Evolutionary conservation across 1,139 yeast species (phyloP).

Genomic region (Magnusiomyces suaveolens): DNA sequence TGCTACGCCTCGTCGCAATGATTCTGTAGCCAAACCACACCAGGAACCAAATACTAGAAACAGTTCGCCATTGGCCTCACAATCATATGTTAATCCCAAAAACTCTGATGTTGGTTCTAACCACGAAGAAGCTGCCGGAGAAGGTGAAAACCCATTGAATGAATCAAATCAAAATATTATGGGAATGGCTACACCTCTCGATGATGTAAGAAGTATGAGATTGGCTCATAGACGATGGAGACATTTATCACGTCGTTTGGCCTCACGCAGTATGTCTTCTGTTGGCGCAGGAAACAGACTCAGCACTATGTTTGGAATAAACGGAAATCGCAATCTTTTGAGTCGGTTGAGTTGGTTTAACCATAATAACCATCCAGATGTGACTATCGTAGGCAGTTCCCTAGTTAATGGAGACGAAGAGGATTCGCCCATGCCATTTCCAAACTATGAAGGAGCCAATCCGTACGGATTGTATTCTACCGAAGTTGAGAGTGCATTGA

Average conservation of each 20-base stretch:
- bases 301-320: neutral
- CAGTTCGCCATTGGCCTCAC: no score
- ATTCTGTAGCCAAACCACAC: no score
- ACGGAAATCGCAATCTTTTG: neutral
- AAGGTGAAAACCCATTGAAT: neutral
- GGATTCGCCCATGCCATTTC: conserved; percentile 1
- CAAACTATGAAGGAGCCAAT: neutral
- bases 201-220: neutral
- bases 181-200: neutral
- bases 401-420: neutral
- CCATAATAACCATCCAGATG: neutral
- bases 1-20: no score
- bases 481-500: neutral
- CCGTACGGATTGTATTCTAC: neutral
- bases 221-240: neutral
- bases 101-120: no score
- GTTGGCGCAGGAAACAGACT: neutral
- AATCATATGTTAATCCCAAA: no score
- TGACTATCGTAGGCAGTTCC: neutral
- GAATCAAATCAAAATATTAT: neutral
- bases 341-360: neutral
- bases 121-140: no score
- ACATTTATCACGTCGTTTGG: neutral
- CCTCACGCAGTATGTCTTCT: neutral
- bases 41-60: no score